Conservation (phyloP, 164 flowering plant species). For the Vitis riparia region DNA sequence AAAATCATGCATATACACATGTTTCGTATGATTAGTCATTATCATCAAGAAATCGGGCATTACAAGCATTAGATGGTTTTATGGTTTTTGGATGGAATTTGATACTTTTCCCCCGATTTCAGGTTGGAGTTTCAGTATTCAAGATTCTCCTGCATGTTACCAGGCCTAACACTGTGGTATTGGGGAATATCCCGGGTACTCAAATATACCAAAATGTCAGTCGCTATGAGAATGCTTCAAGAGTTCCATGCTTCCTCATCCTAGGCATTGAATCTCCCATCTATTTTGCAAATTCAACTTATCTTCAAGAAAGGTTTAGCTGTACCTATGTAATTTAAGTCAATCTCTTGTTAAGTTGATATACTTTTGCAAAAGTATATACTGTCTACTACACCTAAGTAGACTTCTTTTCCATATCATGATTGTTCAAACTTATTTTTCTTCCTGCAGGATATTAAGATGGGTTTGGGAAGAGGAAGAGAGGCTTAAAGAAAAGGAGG, state of each 20-base stretch:
- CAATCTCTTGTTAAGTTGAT: too few relatives aligned
- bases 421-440: too few relatives aligned
- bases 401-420: too few relatives aligned
- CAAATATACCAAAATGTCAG: constrained; percentile 56
- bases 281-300: constrained; percentile 84
- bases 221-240: constrained; percentile 60
- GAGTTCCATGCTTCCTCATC: constrained; percentile 70
- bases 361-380: too few relatives aligned
- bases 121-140: constrained; percentile 92
- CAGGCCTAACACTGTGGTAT: constrained; percentile 65
- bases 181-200: constrained; percentile 85
- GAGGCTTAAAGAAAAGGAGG: constrained; percentile 50
- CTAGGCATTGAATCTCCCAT: constrained; percentile 85
- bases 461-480: constrained; percentile 93
- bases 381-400: too few relatives aligned
- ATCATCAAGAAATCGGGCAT: too few relatives aligned
- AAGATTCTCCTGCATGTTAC: constrained; percentile 87
- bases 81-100: too few relatives aligned
- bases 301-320: constrained; percentile 83
- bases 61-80: too few relatives aligned
- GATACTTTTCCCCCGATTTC: constrained; percentile 11
- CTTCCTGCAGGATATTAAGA: constrained; percentile 60
- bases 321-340: too few relatives aligned
- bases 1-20: too few relatives aligned
- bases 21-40: too few relatives aligned